Evolutionary conservation across 495 filamentous ascomycete genomes (phyloP), one percentile per base, ranked within the genome.

Genomic region (Neurospora sp.): DNA sequence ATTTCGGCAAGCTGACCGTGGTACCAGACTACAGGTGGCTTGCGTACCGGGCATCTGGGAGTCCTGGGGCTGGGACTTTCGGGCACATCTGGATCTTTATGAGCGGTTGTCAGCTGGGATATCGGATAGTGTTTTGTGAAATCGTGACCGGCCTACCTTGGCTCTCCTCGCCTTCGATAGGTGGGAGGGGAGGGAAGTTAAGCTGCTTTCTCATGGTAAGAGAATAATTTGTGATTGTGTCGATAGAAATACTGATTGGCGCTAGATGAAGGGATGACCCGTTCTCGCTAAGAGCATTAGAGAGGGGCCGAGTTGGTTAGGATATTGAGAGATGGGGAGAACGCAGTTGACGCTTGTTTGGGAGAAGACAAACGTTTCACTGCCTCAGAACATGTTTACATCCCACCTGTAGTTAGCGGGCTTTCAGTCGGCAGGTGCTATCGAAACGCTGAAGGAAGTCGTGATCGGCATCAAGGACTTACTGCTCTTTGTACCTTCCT

Each of bases 241-340:
- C 31, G 12, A 61, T 61, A 59, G 22, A 59, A 12, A 14, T 61
- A 31, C 2, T 31, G 20, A 16, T 16, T 31, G 22, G 16, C 5
- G 20, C 53, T 27, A 8, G 22, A 1, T 8, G 12, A 6, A 7
- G 11, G 2, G 5, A 61, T 61, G 12, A 1, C 22, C 5, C 0
- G 5, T 7, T 31, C 0, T 61, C 2, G 22, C 0, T 0, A 12
- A 0, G 11, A 16, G 12, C 1, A 8, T 14, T 2, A 0, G 1
- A 8, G 12, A 31, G 53, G 1, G 53, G 2, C 12, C 12, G 12
- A 61, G 5, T 3, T 1, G 5, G 53, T 27, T 16, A 53, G 22
- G 12, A 16, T 61, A 5, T 16, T 8, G 5, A 31, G 12, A 7
- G 0, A 2, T 3, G 11, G 22, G 6, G 12, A 16, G 9, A 27